These are phyloP conservation scores for Plasmodium falciparum DNA, from an alignment of 169 alveolate species.

Conservation along the genomic window DNA sequence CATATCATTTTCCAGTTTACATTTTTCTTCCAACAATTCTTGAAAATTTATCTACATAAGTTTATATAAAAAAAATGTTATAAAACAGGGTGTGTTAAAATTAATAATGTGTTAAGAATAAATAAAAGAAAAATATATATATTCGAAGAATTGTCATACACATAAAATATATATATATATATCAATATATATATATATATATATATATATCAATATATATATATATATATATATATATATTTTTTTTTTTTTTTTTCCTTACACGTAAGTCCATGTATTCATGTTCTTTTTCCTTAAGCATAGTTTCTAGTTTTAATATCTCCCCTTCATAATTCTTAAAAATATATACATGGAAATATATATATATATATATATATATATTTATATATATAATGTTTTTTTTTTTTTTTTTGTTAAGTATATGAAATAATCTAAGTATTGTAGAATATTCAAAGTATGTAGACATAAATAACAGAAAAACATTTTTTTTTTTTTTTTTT, in stretches of 20 bases:
- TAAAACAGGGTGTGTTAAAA: neutral
- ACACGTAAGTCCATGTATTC: conserved; percentile 17
- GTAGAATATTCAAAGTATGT: neutral
- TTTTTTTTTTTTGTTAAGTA: neutral
- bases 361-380: neutral
- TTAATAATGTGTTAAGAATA: neutral
- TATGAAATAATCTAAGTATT: neutral
- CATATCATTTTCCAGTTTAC: conserved; percentile 30
- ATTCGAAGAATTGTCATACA: neutral
- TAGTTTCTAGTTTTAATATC: conserved; percentile 18
- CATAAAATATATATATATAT: neutral
- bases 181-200: too few relatives aligned
- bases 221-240: neutral
- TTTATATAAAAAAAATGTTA: neutral
- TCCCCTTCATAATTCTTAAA: conserved; percentile 56
- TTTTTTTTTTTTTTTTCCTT: too few relatives aligned
- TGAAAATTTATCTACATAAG: conserved; percentile 32
- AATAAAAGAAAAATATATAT: too few relatives aligned
- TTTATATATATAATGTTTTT: neutral
- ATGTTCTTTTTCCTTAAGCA: conserved; percentile 42
- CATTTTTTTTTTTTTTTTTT: neutral
- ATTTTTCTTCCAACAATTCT: conserved; percentile 41
- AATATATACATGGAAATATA: neutral
- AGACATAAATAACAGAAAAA: neutral
- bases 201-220: too few relatives aligned